Conservation (phyloP, 345 rosid species). For the Eucalyptus albens region DNA sequence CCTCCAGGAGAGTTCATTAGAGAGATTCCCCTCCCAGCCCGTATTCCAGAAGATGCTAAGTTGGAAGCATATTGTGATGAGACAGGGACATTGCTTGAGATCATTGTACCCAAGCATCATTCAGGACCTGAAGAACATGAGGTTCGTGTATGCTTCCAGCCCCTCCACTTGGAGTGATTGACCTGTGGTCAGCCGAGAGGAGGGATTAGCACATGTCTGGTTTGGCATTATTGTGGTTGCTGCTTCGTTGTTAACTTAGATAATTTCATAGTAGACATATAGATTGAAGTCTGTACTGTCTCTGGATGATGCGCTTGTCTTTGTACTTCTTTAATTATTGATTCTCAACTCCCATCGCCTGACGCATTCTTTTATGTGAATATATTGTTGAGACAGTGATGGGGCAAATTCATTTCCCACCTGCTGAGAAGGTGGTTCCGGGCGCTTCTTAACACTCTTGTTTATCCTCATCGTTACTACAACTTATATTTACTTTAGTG, state of each 20-base stretch:
- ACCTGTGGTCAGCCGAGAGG: neutral
- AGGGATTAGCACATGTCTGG: neutral
- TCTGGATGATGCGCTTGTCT: neutral
- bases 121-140: constrained; percentile 89
- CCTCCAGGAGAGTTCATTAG: constrained; percentile 83
- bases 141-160: constrained; percentile 69
- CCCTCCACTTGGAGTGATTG: constrained; percentile 34
- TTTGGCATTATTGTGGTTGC: neutral
- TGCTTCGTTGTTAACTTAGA: neutral
- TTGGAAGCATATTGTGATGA: constrained; percentile 74
- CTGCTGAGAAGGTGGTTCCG: neutral
- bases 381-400: neutral
- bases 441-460: neutral
- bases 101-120: constrained; percentile 69
- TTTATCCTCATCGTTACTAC: neutral
- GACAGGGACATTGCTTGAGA: constrained; percentile 63
- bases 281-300: neutral
- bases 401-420: neutral
- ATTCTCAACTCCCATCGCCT: neutral
- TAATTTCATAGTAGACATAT: neutral
- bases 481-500: neutral
- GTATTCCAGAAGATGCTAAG: constrained; percentile 82
- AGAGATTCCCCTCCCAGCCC: constrained; percentile 60
- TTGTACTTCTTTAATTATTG: neutral
- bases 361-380: neutral